Conservation (phyloP, 176 grass and related monocot genomes). For the Phragmites australis region DNA sequence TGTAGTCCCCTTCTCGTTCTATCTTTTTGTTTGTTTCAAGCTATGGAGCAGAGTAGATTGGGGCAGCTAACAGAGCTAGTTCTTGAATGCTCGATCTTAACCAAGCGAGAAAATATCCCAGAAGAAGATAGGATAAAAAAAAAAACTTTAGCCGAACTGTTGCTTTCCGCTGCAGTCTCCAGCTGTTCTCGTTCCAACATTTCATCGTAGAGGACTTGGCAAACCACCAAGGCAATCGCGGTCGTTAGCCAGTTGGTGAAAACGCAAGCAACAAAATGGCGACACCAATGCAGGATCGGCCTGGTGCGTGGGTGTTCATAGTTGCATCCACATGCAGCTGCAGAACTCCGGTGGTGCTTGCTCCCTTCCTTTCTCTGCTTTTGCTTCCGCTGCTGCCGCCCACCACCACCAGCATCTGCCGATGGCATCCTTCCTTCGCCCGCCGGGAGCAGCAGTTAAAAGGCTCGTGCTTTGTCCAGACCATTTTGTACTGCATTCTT, state of each 20-base stretch:
- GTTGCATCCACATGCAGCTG: slow-evolving; percentile 30
- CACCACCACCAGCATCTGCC: slow-evolving; percentile 18
- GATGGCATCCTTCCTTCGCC: background rate
- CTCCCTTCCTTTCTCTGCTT: background rate
- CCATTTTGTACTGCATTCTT: slow-evolving; percentile 10
- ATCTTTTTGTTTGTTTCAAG: slow-evolving; percentile 49
- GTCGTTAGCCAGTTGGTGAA: slow-evolving; percentile 3
- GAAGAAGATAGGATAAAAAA: too few species aligned
- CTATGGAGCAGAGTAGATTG: slow-evolving; percentile 32
- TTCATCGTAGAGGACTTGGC: slow-evolving; percentile 4
- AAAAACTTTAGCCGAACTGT: slow-evolving; percentile 33
- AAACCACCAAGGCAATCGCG: slow-evolving; percentile 21
- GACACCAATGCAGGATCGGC: slow-evolving; percentile 21
- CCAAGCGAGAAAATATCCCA: slow-evolving; percentile 5
- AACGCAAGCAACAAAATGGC: slow-evolving; percentile 31
- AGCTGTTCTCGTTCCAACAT: slow-evolving; percentile 56
- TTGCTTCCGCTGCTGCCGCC: background rate
- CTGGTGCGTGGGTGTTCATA: background rate
- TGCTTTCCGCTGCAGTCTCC: slow-evolving; percentile 47
- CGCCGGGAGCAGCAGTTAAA: background rate
- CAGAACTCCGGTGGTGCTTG: background rate
- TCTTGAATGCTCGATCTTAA: slow-evolving; percentile 25
- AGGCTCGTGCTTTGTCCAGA: background rate
- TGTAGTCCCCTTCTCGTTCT: slow-evolving; percentile 14
- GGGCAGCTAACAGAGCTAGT: slow-evolving; percentile 16